Percentiles rank a stretch among this genome's conserved stretches.
Evolutionary conservation across 768 basidiomycete species (phyloP).

Genomic region (Nevesoporus exiguus): DNA sequence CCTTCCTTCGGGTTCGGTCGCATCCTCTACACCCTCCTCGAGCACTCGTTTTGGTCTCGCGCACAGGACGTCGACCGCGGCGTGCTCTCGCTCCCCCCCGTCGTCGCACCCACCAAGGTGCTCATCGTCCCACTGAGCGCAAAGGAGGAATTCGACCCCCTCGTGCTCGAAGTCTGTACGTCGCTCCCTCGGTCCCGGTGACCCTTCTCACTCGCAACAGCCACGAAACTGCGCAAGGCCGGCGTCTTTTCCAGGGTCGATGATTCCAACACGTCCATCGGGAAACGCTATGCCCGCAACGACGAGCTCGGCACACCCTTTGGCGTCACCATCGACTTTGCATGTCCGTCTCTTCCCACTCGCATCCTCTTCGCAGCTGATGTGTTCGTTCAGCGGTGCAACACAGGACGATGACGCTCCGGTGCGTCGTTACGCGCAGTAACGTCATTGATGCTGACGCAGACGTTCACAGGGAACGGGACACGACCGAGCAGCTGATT

Average conservation of each 20-base stretch:
- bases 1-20: constrained; percentile 98
- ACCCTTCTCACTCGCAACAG: constrained; percentile 39
- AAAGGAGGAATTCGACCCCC: constrained; percentile 77
- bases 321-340: constrained; percentile 95
- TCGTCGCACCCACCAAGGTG: constrained; percentile 94
- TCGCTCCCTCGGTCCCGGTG: constrained; percentile 17
- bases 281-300: constrained; percentile 95
- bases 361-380: neutral
- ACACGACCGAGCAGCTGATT: constrained; percentile 91
- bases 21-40: constrained; percentile 89
- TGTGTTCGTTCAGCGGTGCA: constrained; percentile 58
- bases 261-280: constrained; percentile 92
- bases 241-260: constrained; percentile 94
- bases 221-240: constrained; percentile 78
- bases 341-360: constrained; percentile 43
- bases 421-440: constrained; percentile 48
- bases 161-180: constrained; percentile 89
- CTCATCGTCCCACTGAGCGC: constrained; percentile 93
- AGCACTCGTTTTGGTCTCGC: constrained; percentile 95
- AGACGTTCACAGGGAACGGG: constrained; percentile 66
- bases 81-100: constrained; percentile 83
- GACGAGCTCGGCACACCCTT: constrained; percentile 98
- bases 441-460: constrained; percentile 1
- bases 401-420: constrained; percentile 91
- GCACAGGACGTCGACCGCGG: constrained; percentile 86